Base-by-base conservation (phyloP, 2,329 filamentous ascomycete species). In the Verticillium nubilum region DNA sequence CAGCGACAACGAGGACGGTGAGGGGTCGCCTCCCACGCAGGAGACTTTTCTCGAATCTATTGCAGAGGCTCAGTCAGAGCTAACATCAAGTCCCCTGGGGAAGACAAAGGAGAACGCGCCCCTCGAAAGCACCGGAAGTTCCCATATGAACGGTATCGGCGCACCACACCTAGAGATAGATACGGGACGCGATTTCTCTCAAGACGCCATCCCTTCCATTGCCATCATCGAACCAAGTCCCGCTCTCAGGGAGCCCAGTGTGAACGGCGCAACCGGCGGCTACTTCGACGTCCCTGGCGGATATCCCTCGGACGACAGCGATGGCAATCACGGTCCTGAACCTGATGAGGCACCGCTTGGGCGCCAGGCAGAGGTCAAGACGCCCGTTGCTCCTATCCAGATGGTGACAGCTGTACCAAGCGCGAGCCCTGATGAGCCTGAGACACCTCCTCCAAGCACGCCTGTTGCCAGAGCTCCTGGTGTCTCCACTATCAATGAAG, bases 251-350 rank as follows among this genome's bases (percentile, higher is more conserved):
- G 61, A 61, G 10, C 19, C 59, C 50, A 42, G 19, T 35, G 5
- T n/a, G 55, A 35, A 53, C 54, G 28, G 56, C 64, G 27, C 67
- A 63, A 7, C 59, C 28, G 60, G 15, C 25, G 27, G 59, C 67
- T 72, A 76, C 57, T 80, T 82, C 47, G 78, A 78, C 47, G 72
- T 87, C 17, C 87, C 87, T 9, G 87, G 86, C 7, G 80, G 78
- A 0, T 90, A 87, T 62, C 84, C 84, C 1, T 70, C 71, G 5
- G 75, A 79, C 2, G 72, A 74, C 10, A 68, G 57, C 28, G 63
- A 66, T 26, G 60, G 66, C 33, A 62, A 56, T 13, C 54, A 66
- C 6, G 58, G 64, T 5, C 57, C 62, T 19, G 17, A 56, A 6
- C 67, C 67, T 47, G 47, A 19, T 7, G 25, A 5, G 12, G 27